phyloP scores from a whole-genome alignment of 495 filamentous ascomycete genomes.

The Neurospora cerealis region DNA sequence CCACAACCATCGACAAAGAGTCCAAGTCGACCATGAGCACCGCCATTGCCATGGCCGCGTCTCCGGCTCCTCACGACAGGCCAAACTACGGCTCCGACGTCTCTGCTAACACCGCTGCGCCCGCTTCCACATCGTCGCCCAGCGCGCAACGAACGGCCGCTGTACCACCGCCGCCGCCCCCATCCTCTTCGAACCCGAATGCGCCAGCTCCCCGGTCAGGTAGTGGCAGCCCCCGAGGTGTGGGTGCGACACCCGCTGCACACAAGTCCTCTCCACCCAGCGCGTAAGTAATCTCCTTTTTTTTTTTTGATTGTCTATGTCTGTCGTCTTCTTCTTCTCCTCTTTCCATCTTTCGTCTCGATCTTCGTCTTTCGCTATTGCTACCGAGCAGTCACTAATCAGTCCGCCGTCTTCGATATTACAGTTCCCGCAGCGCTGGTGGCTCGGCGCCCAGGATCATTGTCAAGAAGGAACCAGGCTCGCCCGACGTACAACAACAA shows the following conservation, averaged over 20 bases:
- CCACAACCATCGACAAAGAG: constrained; percentile 1
- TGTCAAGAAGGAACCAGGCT: constrained; percentile 92
- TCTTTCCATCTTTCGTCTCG: constrained; percentile 7
- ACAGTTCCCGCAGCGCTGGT: constrained; percentile 42
- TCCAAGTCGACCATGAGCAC: constrained; percentile 41
- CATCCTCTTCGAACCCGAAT: constrained; percentile 31
- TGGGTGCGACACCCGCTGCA: constrained; percentile 27
- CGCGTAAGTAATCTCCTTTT: constrained; percentile 35
- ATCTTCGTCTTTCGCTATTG: constrained; percentile 7
- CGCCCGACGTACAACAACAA: constrained; percentile 49
- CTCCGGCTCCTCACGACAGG: constrained; percentile 49
- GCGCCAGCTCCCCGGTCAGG: constrained; percentile 32
- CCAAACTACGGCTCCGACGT: constrained; percentile 39
- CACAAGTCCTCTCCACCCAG: constrained; percentile 40
- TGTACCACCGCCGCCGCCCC: constrained; percentile 21
- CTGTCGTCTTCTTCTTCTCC: not conserved
- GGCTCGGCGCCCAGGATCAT: constrained; percentile 62
- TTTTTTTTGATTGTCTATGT: constrained; percentile 8
- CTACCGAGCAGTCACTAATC: constrained; percentile 7
- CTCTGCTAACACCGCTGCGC: constrained; percentile 31
- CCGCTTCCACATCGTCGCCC: constrained; percentile 30
- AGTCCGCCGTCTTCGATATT: constrained; percentile 3
- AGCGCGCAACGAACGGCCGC: constrained; percentile 33
- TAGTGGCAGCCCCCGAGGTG: constrained; percentile 40
- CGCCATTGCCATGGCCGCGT: constrained; percentile 50